Percentiles rank a stretch among this genome's conserved stretches.
Evolutionary conservation across 495 filamentous ascomycete genomes (phyloP).

Genomic region (Cercophora samala): DNA sequence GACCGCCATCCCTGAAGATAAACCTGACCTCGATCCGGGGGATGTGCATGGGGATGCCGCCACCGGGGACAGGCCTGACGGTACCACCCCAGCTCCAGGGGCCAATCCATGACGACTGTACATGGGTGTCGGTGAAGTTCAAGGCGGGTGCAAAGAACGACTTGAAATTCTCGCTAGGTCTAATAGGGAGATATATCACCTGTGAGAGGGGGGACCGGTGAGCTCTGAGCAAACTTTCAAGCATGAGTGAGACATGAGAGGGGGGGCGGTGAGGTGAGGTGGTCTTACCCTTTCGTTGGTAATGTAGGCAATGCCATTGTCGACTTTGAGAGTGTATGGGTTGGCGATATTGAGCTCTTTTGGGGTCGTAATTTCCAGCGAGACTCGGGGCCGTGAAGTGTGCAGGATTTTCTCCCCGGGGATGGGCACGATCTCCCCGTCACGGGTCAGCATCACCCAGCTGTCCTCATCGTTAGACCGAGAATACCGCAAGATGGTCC

Average conservation of each 20-base stretch:
- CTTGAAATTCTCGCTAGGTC: constrained; percentile 63
- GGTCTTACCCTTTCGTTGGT: constrained; percentile 78
- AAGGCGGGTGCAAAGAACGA: constrained; percentile 88
- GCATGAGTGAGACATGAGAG: no score
- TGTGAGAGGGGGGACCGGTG: constrained; percentile 33
- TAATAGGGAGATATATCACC: constrained; percentile 85
- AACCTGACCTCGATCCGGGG: constrained; percentile 73
- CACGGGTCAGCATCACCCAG: constrained; percentile 52
- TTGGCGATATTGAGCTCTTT: constrained; percentile 42
- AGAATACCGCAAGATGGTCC: constrained; percentile 30
- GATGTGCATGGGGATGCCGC: constrained; percentile 77
- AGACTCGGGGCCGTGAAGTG: constrained; percentile 44
- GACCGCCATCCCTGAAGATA: constrained; percentile 91
- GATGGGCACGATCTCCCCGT: constrained; percentile 49
- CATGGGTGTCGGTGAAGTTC: constrained; percentile 81
- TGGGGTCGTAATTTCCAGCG: constrained; percentile 44
- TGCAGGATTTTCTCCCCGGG: constrained; percentile 46
- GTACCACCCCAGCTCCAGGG: constrained; percentile 85
- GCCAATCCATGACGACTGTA: constrained; percentile 91
- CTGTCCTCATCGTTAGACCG: constrained; percentile 46
- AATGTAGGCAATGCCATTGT: constrained; percentile 62
- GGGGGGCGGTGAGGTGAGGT: not conserved
- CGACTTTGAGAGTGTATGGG: constrained; percentile 47
- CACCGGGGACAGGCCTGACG: constrained; percentile 74
- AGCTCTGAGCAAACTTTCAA: constrained; percentile 5